A percentile compares a stretch with the other conserved stretches of the same genome.
These are phyloP conservation scores for Barnettozyma pratensis DNA, from an alignment of 805 yeast genomes.

Conservation along the genomic window DNA sequence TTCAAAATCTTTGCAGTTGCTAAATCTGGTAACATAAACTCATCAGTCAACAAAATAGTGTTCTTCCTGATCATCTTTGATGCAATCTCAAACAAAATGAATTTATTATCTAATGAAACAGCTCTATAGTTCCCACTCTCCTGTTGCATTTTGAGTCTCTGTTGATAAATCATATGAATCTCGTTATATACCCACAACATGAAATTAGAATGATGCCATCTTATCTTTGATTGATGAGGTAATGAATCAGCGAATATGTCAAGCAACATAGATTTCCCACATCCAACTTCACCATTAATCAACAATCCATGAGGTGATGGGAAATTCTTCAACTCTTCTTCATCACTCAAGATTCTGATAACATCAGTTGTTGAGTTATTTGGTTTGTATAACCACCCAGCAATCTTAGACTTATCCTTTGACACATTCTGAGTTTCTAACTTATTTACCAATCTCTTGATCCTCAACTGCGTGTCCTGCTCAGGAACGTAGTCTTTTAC, in stretches of 20 bases:
- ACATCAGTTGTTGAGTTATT: conserved; percentile 31
- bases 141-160: conserved; percentile 32
- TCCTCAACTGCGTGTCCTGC: conserved; percentile 14
- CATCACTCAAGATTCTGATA: conserved; percentile 49
- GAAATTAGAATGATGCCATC: conserved; percentile 70
- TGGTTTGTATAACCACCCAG: conserved; percentile 7
- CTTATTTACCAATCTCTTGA: conserved; percentile 26
- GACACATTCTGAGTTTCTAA: conserved; percentile 21
- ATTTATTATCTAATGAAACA: conserved; percentile 51
- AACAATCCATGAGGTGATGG: conserved; percentile 62
- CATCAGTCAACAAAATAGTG: conserved; percentile 61
- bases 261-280: conserved; percentile 71
- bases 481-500: conserved; percentile 54
- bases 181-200: conserved; percentile 63
- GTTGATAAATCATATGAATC: conserved; percentile 49
- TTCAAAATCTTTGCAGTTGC: conserved; percentile 68
- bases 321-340: conserved; percentile 49
- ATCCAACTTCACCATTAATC: conserved; percentile 64
- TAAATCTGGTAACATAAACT: conserved; percentile 72
- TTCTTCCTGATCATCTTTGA: conserved; percentile 52
- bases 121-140: conserved; percentile 22
- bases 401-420: not conserved
- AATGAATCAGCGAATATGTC: conserved; percentile 64
- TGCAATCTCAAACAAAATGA: conserved; percentile 61
- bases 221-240: conserved; percentile 56